These are phyloP conservation scores for Triticum dicoccoides DNA, from an alignment of 176 grass and related monocot genomes.

Conservation along the genomic window DNA sequence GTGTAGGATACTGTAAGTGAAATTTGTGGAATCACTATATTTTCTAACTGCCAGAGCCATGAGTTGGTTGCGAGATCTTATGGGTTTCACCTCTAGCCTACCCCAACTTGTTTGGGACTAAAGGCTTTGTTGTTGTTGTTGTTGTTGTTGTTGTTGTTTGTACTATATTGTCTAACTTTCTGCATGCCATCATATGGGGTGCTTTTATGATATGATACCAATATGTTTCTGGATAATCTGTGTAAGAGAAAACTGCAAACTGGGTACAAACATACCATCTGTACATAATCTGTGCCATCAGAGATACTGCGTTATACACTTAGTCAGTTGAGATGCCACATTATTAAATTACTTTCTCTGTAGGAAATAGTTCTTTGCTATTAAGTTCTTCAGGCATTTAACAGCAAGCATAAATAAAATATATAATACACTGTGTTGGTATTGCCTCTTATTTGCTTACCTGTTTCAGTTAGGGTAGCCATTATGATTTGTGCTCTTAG, in stretches of 20 bases:
- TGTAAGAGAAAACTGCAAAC: slow-evolving; percentile 19
- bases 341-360: neutral
- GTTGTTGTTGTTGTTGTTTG: no score
- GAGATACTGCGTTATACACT: neutral
- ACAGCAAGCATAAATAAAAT: neutral
- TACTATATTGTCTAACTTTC: neutral
- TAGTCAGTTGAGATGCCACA: neutral
- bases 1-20: slow-evolving; percentile 10
- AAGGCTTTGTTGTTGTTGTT: no score
- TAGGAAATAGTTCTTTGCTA: neutral
- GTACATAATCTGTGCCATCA: slow-evolving; percentile 4
- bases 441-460: slow-evolving; percentile 19
- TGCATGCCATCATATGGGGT: neutral
- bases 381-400: slow-evolving; percentile 12
- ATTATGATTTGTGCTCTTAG: neutral
- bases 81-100: no score
- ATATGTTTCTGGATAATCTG: neutral
- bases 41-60: neutral
- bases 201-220: slow-evolving; percentile 2
- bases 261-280: neutral
- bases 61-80: no score
- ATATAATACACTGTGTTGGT: slow-evolving; percentile 5
- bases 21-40: neutral
- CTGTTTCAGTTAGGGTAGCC: slow-evolving; percentile 12
- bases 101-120: no score